phyloP scores from a whole-genome alignment of 495 filamentous ascomycete species.

The Sordaria brevicollis region DNA sequence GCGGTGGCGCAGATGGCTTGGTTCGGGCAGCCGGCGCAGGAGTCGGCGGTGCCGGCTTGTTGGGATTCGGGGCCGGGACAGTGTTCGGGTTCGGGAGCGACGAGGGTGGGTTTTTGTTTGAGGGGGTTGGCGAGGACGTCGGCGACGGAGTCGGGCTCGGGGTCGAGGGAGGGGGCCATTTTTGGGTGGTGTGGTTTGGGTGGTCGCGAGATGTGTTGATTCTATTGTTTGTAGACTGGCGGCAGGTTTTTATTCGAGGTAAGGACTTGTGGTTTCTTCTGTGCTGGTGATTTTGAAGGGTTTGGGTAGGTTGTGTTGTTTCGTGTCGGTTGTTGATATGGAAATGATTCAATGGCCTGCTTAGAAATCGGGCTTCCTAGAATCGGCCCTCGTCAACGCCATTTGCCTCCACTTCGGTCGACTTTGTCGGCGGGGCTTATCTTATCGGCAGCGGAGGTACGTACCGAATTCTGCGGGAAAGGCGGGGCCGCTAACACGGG shows the following conservation, averaged over 20 bases:
- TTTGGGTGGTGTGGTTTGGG: not conserved
- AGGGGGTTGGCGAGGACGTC: conserved; percentile 58
- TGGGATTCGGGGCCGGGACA: conserved; percentile 91
- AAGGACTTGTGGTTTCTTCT: not conserved
- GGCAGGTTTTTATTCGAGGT: conserved; percentile 26
- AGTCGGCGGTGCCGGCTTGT: conserved; percentile 72
- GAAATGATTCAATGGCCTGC: not conserved
- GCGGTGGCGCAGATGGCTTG: conserved; percentile 88
- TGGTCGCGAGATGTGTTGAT: not conserved
- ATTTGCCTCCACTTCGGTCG: not conserved
- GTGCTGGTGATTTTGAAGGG: not conserved
- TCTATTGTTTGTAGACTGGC: not conserved
- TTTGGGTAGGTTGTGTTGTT: not conserved
- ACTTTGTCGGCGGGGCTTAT: not conserved
- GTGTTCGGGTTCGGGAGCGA: conserved; percentile 93
- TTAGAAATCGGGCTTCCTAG: not conserved
- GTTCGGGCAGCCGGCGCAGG: conserved; percentile 91
- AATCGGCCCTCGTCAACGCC: not conserved
- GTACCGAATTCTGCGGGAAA: not conserved
- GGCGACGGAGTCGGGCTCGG: conserved; percentile 41
- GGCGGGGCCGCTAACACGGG: not conserved
- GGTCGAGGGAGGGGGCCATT: conserved; percentile 53
- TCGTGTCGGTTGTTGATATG: not conserved
- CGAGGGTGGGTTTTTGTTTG: conserved; percentile 63
- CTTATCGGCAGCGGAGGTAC: not conserved